phyloP scores from a whole-genome alignment of 129 eudicot species.

The Escallonia herrerae region DNA sequence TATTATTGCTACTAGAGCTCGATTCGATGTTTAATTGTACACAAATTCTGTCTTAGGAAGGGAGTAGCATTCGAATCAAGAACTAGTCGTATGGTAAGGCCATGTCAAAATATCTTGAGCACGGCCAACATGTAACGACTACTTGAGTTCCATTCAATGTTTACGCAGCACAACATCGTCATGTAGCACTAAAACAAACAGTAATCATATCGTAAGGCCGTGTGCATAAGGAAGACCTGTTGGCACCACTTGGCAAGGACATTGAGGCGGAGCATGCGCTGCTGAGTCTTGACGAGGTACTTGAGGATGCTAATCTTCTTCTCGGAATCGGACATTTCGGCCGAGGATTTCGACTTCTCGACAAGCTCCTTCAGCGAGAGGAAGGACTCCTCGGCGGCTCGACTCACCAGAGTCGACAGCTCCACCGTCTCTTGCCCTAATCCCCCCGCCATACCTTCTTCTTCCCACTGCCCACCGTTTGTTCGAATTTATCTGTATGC shows the following conservation, averaged over 20 bases:
- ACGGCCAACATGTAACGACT: too few species aligned
- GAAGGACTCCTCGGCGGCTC: constrained; percentile 87
- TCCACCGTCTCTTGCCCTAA: constrained; percentile 89
- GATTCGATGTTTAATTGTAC: too few species aligned
- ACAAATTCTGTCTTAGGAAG: too few species aligned
- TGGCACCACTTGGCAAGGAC: constrained; percentile 97
- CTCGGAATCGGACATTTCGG: constrained; percentile 76
- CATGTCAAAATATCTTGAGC: too few species aligned
- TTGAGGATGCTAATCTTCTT: constrained; percentile 84
- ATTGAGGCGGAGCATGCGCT: constrained; percentile 94
- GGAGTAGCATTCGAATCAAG: too few species aligned
- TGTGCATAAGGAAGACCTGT: constrained; percentile 41
- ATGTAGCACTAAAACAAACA: not conserved
- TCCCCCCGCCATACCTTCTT: constrained; percentile 40
- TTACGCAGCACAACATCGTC: too few species aligned
- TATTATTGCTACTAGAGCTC: too few species aligned
- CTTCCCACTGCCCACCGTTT: not conserved
- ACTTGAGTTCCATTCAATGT: too few species aligned
- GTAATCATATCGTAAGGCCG: too few species aligned
- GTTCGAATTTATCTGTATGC: not conserved
- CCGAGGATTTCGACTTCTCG: constrained; percentile 57
- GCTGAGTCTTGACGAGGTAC: constrained; percentile 84
- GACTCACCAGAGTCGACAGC: constrained; percentile 70
- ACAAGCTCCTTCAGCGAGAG: constrained; percentile 76
- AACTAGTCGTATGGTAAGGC: too few species aligned